phyloP scores from a whole-genome alignment of 306 rosid species.

The Prosopis cineraria region DNA sequence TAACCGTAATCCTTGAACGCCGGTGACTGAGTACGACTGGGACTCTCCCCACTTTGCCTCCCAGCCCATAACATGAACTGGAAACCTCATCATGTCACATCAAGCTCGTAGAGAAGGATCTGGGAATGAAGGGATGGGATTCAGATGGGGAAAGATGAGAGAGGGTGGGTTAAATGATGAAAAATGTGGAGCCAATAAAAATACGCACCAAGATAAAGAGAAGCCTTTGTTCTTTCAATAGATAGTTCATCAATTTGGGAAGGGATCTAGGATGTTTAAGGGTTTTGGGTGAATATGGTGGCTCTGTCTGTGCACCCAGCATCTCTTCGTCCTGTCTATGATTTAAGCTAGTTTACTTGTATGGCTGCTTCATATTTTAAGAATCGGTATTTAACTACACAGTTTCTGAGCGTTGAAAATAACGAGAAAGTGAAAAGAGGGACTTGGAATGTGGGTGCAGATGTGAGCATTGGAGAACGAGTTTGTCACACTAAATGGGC shows the following conservation, averaged over 20 bases:
- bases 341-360: slow-evolving; percentile 67
- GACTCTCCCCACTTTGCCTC: slow-evolving; percentile 48
- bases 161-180: slow-evolving; percentile 81
- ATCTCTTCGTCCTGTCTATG: slow-evolving; percentile 81
- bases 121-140: slow-evolving; percentile 28
- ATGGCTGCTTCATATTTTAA: slow-evolving; percentile 56
- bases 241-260: slow-evolving; percentile 84
- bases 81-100: slow-evolving; percentile 32
- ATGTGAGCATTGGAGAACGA: too few species aligned
- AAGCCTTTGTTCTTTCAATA: slow-evolving; percentile 81
- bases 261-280: slow-evolving; percentile 77
- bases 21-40: slow-evolving; percentile 61
- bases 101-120: slow-evolving; percentile 31
- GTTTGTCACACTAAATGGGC: background rate
- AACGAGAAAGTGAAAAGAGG: background rate
- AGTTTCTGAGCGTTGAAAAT: background rate
- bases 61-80: background rate
- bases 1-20: slow-evolving; percentile 69
- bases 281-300: slow-evolving; percentile 82
- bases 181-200: slow-evolving; percentile 86
- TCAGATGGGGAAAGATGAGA: slow-evolving; percentile 70
- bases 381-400: background rate
- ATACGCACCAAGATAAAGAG: slow-evolving; percentile 84
- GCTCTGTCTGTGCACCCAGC: slow-evolving; percentile 35
- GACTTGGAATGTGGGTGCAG: background rate